Evolutionary conservation across 192 early-diverging fungal species (phyloP).

Genomic region (Piromyces finnis): DNA sequence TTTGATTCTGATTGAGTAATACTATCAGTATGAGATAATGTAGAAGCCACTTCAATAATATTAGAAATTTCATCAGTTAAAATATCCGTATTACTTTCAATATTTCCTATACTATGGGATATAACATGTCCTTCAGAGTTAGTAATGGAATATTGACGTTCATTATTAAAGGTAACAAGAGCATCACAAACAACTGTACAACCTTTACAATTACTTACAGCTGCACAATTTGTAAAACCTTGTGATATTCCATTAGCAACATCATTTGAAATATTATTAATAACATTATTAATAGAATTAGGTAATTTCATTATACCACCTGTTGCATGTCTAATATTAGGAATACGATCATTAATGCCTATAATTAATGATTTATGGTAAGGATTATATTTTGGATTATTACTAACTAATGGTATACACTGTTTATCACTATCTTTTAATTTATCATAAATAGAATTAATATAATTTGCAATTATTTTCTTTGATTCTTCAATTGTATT

Average conservation of each 20-base stretch:
- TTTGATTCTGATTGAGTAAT: neutral
- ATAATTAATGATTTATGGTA: neutral
- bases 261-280: neutral
- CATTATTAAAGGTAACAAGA: neutral
- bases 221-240: neutral
- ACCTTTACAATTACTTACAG: neutral
- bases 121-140: neutral
- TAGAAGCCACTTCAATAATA: neutral
- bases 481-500: neutral
- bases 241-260: neutral
- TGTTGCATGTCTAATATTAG: neutral
- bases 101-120: neutral
- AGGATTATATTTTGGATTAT: neutral
- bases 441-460: neutral
- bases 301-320: neutral
- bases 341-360: neutral
- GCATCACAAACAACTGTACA: no score
- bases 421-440: neutral
- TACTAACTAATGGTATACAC: neutral
- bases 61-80: neutral
- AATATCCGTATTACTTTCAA: neutral
- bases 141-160: neutral
- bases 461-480: neutral
- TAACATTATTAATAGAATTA: neutral
- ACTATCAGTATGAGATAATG: neutral